Conservation (phyloP, 2,329 filamentous ascomycete species). For the Diaporthe aspalathi region DNA sequence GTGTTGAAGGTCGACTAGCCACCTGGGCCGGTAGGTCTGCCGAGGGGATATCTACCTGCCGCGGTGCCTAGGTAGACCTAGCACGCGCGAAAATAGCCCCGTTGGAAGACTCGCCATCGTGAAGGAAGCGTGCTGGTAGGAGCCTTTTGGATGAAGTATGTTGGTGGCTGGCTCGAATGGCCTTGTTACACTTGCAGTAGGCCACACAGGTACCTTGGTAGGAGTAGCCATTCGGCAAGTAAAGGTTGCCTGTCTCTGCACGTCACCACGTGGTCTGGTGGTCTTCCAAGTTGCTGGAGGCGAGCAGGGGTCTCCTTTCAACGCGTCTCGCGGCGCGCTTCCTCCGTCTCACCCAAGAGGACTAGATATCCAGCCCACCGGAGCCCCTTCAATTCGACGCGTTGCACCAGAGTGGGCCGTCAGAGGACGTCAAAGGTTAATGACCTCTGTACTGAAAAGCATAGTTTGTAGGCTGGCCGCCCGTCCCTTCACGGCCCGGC, state of each 20-base stretch:
- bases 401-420: not conserved
- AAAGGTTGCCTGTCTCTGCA: not conserved
- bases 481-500: not conserved
- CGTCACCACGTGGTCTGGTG: conserved; percentile 1
- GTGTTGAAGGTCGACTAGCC: not conserved
- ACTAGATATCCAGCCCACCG: not conserved
- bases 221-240: too few relatives aligned
- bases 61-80: not conserved
- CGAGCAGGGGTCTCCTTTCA: conserved; percentile 7
- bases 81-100: not conserved
- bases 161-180: too few relatives aligned
- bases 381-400: not conserved
- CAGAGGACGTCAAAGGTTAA: conserved; percentile 37
- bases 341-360: not conserved
- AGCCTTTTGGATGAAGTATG: too few relatives aligned
- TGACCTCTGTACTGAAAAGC: too few relatives aligned
- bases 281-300: not conserved
- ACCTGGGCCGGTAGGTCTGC: not conserved
- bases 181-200: too few relatives aligned
- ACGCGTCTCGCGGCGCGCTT: not conserved
- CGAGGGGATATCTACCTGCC: not conserved
- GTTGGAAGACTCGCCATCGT: not conserved
- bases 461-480: conserved; percentile 34
- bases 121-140: not conserved
- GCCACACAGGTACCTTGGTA: too few relatives aligned